Conservation (phyloP, 1,284 basidiomycete species). For the Tranzscheliella williamsii region DNA sequence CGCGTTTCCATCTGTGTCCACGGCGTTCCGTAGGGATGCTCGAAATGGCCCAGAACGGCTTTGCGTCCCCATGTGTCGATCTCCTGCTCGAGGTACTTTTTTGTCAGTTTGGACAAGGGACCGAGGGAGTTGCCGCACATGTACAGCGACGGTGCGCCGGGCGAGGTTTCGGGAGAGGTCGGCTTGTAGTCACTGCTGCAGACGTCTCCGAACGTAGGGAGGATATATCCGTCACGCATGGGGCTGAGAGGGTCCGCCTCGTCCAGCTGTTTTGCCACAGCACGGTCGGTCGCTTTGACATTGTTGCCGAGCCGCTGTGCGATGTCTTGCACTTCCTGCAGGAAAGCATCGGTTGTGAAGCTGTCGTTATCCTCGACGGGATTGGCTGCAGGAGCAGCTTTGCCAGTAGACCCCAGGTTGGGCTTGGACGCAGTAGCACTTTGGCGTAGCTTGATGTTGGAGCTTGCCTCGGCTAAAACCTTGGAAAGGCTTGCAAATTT, state of each 20-base stretch:
- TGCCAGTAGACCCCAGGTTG: not conserved
- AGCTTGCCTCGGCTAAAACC: slow-evolving; percentile 31
- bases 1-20: slow-evolving; percentile 82
- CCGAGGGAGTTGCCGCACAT: slow-evolving; percentile 97
- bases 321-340: slow-evolving; percentile 26
- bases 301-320: slow-evolving; percentile 19
- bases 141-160: slow-evolving; percentile 68
- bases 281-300: slow-evolving; percentile 28
- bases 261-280: slow-evolving; percentile 37
- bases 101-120: slow-evolving; percentile 74
- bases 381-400: not conserved
- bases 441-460: slow-evolving; percentile 7
- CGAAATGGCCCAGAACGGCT: slow-evolving; percentile 87
- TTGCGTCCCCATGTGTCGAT: slow-evolving; percentile 78
- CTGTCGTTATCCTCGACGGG: slow-evolving; percentile 17
- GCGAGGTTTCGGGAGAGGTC: slow-evolving; percentile 15
- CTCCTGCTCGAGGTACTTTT: slow-evolving; percentile 78
- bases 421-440: not conserved
- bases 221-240: slow-evolving; percentile 39
- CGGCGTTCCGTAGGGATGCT: slow-evolving; percentile 77
- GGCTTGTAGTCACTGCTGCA: slow-evolving; percentile 16
- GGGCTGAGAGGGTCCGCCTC: slow-evolving; percentile 18
- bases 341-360: slow-evolving; percentile 20
- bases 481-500: slow-evolving; percentile 33
- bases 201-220: slow-evolving; percentile 42